phyloP scores from a whole-genome alignment of 169 alveolate genomes.

The Plasmodium reichenowi region DNA sequence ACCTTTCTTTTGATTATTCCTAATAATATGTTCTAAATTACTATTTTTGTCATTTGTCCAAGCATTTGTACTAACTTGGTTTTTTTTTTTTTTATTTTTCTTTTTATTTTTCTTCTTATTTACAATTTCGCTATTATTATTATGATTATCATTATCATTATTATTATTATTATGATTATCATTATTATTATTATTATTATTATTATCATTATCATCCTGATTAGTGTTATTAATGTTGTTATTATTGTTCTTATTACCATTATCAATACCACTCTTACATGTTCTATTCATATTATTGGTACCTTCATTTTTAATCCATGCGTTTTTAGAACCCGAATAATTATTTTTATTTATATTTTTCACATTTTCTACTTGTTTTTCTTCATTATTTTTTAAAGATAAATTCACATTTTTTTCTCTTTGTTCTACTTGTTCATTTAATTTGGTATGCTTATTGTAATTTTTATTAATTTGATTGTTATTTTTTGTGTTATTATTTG shows the following conservation, averaged over 20 bases:
- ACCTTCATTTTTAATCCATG: neutral
- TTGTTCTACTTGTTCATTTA: constrained; percentile 8
- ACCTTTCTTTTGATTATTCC: too few relatives aligned
- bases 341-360: constrained; percentile 7
- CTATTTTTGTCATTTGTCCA: neutral
- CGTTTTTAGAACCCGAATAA: neutral
- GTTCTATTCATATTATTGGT: neutral
- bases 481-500: too few relatives aligned
- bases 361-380: neutral
- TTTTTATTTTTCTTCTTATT: neutral
- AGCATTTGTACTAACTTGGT: neutral
- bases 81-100: neutral
- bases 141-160: neutral
- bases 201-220: neutral
- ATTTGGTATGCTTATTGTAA: neutral
- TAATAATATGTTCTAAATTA: neutral
- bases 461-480: too few relatives aligned
- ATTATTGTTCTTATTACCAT: neutral
- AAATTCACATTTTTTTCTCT: neutral
- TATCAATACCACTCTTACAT: neutral
- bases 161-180: neutral
- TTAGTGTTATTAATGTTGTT: neutral
- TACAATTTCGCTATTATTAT: neutral
- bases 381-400: constrained; percentile 6
- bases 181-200: neutral